Evolutionary conservation across 352 stramenopile genomes (phyloP), one percentile per base, ranked within the genome.

Genomic region (Pythium aquatile): DNA sequence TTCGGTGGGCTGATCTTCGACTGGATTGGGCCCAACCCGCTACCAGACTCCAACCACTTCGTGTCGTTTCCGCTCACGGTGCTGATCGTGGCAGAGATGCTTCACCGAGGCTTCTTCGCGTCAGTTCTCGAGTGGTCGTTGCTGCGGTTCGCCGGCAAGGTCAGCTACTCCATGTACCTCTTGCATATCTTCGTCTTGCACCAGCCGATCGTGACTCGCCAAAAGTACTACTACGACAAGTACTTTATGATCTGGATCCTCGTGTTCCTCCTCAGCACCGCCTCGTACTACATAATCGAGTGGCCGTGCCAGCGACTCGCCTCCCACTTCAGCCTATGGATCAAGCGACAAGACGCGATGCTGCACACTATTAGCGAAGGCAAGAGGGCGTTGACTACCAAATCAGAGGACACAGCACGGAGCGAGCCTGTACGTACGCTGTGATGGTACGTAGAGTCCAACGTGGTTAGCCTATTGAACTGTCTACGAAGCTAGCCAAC

Each of bases 161-260:
- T 81, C 37, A 80, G 75, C 55, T 83, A 75, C 40, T 84, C 76
- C 2, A 75, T 81, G 47, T 85, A 81, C 49, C 37, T 85, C 63
- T 53, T 85, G 53, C 76, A 85, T 56, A 70, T 54, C 53, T 79
- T 81, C 24, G 65, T 84, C 6, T 24, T 76, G 32, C 71, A 75
- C 47, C 69, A 73, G 55, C 35, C 4, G 29, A 49, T 65, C 8
- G 28, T 40, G 7, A 52, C 81, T 3, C 29, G 68, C 10, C 76
- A 75, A 52, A 24, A 64, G 20, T 71, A 65, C 14, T 79, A 75
- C 46, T 77, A 78, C 55, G 71, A 76, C 63, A 49, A 68, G 33
- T 58, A 78, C 46, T 77, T 79, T 44, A 65, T 67, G 14, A 65
- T 69, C 14, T 74, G 76, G 30, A 69, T 46, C 7, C 46, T 81